Evolutionary conservation across 73 alveolate genomes (phyloP).

Genomic region (Tetrahymena elliotti): DNA sequence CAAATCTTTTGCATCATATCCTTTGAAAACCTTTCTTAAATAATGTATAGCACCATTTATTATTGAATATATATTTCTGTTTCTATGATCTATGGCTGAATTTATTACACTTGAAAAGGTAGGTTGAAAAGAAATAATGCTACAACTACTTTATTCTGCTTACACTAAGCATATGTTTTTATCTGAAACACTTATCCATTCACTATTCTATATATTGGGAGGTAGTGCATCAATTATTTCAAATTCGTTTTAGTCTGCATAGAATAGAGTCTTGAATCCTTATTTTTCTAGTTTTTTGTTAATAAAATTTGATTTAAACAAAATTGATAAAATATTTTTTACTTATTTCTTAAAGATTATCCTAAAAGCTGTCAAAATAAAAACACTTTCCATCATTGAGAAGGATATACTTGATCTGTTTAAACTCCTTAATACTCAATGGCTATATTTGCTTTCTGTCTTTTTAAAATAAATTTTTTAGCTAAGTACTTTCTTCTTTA

Average conservation of each 20-base stretch:
- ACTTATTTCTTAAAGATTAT: background rate
- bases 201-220: background rate
- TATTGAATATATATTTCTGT: background rate
- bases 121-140: background rate
- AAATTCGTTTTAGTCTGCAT: background rate
- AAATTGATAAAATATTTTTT: too few species aligned
- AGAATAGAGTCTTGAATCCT: background rate
- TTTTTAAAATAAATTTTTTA: background rate
- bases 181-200: background rate
- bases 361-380: background rate
- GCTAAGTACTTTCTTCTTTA: background rate
- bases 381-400: background rate
- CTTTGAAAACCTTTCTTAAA: background rate
- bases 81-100: background rate
- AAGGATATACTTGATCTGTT: background rate
- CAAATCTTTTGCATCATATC: background rate
- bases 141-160: background rate
- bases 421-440: background rate
- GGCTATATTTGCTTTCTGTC: background rate
- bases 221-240: background rate
- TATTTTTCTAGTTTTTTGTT: background rate
- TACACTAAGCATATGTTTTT: background rate
- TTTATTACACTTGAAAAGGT: background rate
- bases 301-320: too few species aligned
- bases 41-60: background rate